Evolutionary conservation across 1,284 basidiomycete species (phyloP).

Genomic region (Anthracocystis panici-leucophaei): DNA sequence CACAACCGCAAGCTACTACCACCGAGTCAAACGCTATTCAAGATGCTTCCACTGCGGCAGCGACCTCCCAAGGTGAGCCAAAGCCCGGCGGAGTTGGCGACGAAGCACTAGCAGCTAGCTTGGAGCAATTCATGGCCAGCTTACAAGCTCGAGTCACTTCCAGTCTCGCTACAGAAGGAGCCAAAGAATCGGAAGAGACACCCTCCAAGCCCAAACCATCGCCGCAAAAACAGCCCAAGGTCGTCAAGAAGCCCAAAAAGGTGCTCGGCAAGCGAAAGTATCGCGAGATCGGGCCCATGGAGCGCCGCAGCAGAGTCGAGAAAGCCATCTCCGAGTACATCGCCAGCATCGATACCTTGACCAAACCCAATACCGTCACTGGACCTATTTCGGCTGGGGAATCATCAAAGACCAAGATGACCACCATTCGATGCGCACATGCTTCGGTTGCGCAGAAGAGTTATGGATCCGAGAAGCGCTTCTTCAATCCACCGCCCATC

Average conservation of each 20-base stretch:
- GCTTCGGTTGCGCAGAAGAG: slow-evolving; percentile 91
- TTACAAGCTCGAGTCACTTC: slow-evolving; percentile 36
- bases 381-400: slow-evolving; percentile 40
- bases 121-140: slow-evolving; percentile 60
- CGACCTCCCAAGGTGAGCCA: slow-evolving; percentile 1
- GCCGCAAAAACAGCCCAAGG: slow-evolving; percentile 28
- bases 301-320: slow-evolving; percentile 42
- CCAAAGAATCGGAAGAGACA: slow-evolving; percentile 14
- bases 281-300: slow-evolving; percentile 45
- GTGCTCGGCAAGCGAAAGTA: slow-evolving; percentile 51
- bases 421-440: slow-evolving; percentile 86
- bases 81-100: slow-evolving; percentile 21
- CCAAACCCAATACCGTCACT: slow-evolving; percentile 44
- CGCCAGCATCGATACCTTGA: slow-evolving; percentile 36
- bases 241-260: slow-evolving; percentile 40
- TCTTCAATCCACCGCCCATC: slow-evolving; percentile 87
- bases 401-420: slow-evolving; percentile 68
- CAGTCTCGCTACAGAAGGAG: slow-evolving; percentile 18
- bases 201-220: slow-evolving; percentile 18
- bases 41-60: not conserved
- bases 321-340: slow-evolving; percentile 50
- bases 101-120: slow-evolving; percentile 51
- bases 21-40: not conserved
- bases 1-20: not conserved
- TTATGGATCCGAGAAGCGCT: slow-evolving; percentile 90